phyloP scores from a whole-genome alignment of 129 eudicot genomes.

The Flaveria trinervia region DNA sequence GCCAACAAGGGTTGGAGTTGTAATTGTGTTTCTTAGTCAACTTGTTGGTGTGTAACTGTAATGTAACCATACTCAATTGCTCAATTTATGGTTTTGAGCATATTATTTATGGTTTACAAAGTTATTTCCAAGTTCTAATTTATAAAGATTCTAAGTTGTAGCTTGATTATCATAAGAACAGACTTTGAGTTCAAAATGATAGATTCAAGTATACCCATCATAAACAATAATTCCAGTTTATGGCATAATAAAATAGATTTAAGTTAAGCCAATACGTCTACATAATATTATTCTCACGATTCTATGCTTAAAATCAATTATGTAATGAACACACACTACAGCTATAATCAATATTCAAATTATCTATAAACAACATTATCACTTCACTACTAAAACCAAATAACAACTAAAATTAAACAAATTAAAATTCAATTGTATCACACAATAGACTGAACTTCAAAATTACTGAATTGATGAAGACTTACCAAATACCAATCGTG shows the following conservation, averaged over 20 bases:
- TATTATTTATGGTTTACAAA: neutral
- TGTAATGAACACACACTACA: too few species aligned
- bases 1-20: constrained; percentile 36
- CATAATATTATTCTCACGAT: too few species aligned
- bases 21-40: constrained; percentile 6
- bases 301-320: too few species aligned
- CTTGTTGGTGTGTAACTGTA: neutral
- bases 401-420: too few species aligned
- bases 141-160: neutral
- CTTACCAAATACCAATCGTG: neutral
- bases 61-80: constrained; percentile 8
- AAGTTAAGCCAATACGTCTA: neutral
- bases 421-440: too few species aligned
- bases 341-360: too few species aligned
- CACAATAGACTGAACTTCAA: neutral
- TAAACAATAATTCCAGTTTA: neutral
- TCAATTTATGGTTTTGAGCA: constrained; percentile 13
- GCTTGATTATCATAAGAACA: neutral
- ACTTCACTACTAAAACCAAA: too few species aligned
- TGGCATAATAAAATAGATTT: neutral
- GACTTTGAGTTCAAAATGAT: neutral
- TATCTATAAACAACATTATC: too few species aligned
- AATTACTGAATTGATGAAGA: neutral
- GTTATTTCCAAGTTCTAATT: neutral
- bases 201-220: neutral